Conservation (phyloP, 306 rosid genomes). For the Carpinus fangiana region DNA sequence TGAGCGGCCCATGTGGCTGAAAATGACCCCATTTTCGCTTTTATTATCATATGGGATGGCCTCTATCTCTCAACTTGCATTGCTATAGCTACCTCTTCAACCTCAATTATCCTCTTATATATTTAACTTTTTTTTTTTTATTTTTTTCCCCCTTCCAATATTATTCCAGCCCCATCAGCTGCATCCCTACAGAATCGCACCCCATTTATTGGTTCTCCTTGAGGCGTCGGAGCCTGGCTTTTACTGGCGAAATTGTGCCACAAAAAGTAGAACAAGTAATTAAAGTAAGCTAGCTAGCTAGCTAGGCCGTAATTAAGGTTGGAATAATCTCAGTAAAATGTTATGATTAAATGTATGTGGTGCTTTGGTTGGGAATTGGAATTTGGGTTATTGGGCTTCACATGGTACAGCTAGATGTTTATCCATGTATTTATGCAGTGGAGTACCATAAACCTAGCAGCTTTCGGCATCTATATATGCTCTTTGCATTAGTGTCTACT, state of each 20-base stretch:
- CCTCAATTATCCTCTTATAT: background rate
- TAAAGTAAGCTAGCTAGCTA: too few species aligned
- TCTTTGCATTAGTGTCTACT: background rate
- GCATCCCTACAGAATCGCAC: too few species aligned
- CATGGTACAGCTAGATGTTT: slow-evolving; percentile 18
- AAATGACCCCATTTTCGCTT: slow-evolving; percentile 42
- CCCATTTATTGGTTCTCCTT: too few species aligned
- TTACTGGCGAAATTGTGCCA: too few species aligned
- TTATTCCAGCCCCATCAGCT: too few species aligned
- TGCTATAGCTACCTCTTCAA: background rate
- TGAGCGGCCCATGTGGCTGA: slow-evolving; percentile 45
- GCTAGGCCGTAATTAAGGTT: too few species aligned
- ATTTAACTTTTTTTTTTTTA: background rate
- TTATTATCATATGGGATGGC: slow-evolving; percentile 20
- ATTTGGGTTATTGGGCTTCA: slow-evolving; percentile 23
- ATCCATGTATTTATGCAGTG: background rate
- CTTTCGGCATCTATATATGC: background rate
- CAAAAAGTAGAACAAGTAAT: too few species aligned
- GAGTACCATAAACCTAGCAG: background rate
- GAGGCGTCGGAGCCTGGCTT: too few species aligned
- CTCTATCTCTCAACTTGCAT: slow-evolving; percentile 27
- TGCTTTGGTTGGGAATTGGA: slow-evolving; percentile 7
- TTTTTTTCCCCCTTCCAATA: too few species aligned
- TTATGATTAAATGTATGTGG: too few species aligned
- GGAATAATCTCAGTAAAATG: too few species aligned